Evolutionary conservation across 2,329 filamentous ascomycete species (phyloP).

Genomic region (Fusarium guadeloupense): DNA sequence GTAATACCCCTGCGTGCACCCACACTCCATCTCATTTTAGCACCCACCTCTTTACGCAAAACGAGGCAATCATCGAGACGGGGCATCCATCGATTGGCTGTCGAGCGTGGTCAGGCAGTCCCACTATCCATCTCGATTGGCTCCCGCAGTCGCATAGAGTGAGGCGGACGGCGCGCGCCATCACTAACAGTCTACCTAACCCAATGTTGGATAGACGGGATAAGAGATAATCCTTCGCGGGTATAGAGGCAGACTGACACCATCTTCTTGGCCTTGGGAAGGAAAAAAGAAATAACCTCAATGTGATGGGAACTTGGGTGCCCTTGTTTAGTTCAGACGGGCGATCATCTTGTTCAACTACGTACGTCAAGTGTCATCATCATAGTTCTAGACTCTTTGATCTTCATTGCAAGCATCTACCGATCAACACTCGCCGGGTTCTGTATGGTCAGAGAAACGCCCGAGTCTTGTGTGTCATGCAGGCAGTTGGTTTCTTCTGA

Average conservation of each 20-base stretch:
- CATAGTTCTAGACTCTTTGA: conserved; percentile 32
- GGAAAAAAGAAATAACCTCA: conserved; percentile 26
- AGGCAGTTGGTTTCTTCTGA: conserved; percentile 21
- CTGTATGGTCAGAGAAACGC: conserved; percentile 22
- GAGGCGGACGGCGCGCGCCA: conserved; percentile 39
- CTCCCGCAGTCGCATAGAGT: conserved; percentile 38
- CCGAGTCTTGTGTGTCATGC: conserved; percentile 27
- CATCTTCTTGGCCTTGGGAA: conserved; percentile 11
- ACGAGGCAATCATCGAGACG: conserved; percentile 43
- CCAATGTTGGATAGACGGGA: neutral
- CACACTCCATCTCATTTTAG: conserved; percentile 33
- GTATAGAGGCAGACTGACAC: conserved; percentile 20
- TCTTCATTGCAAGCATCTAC: conserved; percentile 27
- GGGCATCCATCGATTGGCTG: conserved; percentile 41
- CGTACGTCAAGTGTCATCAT: conserved; percentile 4
- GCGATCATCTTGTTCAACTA: conserved; percentile 21
- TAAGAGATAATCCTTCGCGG: conserved; percentile 16
- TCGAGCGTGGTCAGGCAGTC: conserved; percentile 32
- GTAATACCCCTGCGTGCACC: conserved; percentile 21
- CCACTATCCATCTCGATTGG: conserved; percentile 40
- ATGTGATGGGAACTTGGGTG: conserved; percentile 9
- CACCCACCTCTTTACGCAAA: conserved; percentile 39
- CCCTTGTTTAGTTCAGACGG: neutral
- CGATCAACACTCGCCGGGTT: conserved; percentile 13
- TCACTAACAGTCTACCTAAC: conserved; percentile 8